Conservation (phyloP, 2,329 filamentous ascomycete genomes). For the Phialocephala subalpina region DNA sequence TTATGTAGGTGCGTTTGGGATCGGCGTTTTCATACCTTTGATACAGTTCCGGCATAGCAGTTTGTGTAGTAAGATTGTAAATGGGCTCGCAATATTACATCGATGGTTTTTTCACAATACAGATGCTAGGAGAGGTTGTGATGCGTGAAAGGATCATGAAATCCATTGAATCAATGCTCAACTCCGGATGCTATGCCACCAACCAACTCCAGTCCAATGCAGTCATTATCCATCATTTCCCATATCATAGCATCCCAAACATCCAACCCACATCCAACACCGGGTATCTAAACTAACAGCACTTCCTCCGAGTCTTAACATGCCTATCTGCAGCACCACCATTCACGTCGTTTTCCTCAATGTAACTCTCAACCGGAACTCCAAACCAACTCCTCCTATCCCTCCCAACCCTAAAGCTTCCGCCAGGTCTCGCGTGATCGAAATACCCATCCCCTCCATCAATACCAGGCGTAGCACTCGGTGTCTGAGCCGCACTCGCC, state of each 20-base stretch:
- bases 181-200: conserved; percentile 27
- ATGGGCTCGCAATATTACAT: conserved; percentile 22
- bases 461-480: conserved; percentile 47
- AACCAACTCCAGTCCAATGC: conserved; percentile 18
- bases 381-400: conserved; percentile 74
- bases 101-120: conserved; percentile 6
- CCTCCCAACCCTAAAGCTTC: conserved; percentile 67
- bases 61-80: conserved; percentile 30
- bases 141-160: conserved; percentile 14
- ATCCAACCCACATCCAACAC: conserved; percentile 29
- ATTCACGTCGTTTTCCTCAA: conserved; percentile 43
- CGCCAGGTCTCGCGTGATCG: conserved; percentile 56
- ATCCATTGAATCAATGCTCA: conserved; percentile 19
- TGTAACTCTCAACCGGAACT: conserved; percentile 56
- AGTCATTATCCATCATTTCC: conserved; percentile 9
- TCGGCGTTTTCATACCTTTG: conserved; percentile 35
- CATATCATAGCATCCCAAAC: conserved; percentile 32
- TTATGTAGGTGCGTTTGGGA: conserved; percentile 62
- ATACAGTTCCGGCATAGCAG: conserved; percentile 32
- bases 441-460: conserved; percentile 49
- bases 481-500: conserved; percentile 53
- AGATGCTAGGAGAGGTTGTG: neutral
- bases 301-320: conserved; percentile 43
- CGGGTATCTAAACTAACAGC: conserved; percentile 39
- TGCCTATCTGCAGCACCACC: conserved; percentile 35